Evolutionary conservation across 2,329 filamentous ascomycete genomes (phyloP).

Genomic region (Stagonosporopsis rhizophila): DNA sequence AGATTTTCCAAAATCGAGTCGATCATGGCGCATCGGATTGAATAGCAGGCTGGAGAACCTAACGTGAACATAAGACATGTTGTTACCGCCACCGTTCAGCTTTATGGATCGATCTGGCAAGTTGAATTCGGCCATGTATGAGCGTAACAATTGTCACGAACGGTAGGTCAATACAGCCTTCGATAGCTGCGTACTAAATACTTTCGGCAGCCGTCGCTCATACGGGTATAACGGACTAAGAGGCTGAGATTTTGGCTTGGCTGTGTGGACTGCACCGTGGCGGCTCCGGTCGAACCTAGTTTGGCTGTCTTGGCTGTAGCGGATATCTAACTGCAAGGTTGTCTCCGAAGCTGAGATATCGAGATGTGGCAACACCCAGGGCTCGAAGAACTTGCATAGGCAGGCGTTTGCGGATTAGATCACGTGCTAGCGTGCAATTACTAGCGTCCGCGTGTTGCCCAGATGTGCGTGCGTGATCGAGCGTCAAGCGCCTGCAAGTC

Average conservation of each 20-base stretch:
- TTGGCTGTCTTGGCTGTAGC: neutral
- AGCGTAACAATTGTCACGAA: neutral
- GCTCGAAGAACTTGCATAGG: no score
- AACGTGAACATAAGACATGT: neutral
- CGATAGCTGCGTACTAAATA: neutral
- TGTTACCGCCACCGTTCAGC: neutral
- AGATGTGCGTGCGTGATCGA: neutral
- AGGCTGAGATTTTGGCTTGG: neutral
- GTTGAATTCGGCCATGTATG: no score
- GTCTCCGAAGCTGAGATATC: neutral
- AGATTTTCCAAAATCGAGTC: no score
- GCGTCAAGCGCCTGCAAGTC: neutral
- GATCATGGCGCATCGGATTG: no score
- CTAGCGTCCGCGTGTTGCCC: conserved; percentile 2
- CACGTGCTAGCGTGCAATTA: conserved; percentile 1
- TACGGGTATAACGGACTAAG: neutral
- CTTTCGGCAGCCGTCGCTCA: neutral
- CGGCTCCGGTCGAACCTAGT: neutral
- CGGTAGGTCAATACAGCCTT: neutral
- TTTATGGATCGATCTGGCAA: neutral
- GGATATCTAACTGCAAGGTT: neutral
- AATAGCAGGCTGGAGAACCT: no score
- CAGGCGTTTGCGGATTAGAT: no score
- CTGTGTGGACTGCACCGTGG: neutral
- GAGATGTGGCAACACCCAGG: neutral